A percentile compares a stretch with the other conserved stretches of the same genome.
Evolutionary conservation across 2,329 filamentous ascomycete genomes (phyloP).

Genomic region (Fusarium dlaminii): DNA sequence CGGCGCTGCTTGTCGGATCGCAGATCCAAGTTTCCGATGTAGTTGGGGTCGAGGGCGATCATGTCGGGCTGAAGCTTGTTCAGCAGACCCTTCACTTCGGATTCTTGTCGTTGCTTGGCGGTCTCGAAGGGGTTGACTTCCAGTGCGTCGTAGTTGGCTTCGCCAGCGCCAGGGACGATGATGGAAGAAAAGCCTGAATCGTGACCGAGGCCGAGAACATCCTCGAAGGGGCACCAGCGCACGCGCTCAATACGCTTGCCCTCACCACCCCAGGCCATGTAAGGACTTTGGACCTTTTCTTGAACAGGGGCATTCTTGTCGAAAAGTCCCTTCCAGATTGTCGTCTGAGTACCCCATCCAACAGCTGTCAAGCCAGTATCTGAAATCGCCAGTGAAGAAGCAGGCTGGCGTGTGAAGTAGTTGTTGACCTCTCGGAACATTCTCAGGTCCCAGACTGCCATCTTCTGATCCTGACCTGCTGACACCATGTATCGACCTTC

Average conservation of each 20-base stretch:
- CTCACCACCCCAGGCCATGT: constrained; percentile 92
- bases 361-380: constrained; percentile 89
- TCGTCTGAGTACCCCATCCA: constrained; percentile 88
- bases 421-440: constrained; percentile 93
- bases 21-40: constrained; percentile 87
- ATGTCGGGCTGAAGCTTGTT: constrained; percentile 97
- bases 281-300: constrained; percentile 84
- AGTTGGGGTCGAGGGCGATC: constrained; percentile 94
- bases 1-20: constrained; percentile 80
- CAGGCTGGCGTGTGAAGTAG: constrained; percentile 86
- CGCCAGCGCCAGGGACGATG: constrained; percentile 92
- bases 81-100: constrained; percentile 86
- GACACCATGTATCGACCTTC: constrained; percentile 97
- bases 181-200: constrained; percentile 87
- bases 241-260: constrained; percentile 83
- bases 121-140: constrained; percentile 97
- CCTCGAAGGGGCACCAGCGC: constrained; percentile 94
- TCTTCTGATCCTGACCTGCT: constrained; percentile 86
- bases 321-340: constrained; percentile 92
- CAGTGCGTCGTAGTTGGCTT: constrained; percentile 94
- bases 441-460: constrained; percentile 95
- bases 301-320: constrained; percentile 76
- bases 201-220: constrained; percentile 88
- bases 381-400: constrained; percentile 85
- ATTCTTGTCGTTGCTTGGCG: constrained; percentile 89